These are phyloP conservation scores for Achaetomium macrosporum DNA, from an alignment of 2,329 filamentous ascomycete species.

Conservation along the genomic window DNA sequence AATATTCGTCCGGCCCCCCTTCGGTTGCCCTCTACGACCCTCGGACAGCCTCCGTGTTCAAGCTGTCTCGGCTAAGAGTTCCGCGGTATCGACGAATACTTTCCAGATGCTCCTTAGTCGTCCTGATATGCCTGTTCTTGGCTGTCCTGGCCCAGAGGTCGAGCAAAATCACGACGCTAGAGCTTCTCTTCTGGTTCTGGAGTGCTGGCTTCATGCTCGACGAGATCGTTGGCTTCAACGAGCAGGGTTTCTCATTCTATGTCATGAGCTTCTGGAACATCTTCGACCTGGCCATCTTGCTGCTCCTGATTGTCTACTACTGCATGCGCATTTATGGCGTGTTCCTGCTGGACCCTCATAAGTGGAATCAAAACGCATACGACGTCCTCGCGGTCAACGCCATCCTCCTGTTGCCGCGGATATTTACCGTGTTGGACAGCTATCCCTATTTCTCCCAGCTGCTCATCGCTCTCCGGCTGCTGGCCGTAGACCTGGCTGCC, in stretches of 20 bases:
- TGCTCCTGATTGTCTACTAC: conserved; percentile 84
- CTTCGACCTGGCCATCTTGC: conserved; percentile 83
- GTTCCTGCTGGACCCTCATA: conserved; percentile 67
- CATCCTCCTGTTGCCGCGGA: conserved; percentile 79
- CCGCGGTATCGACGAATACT: conserved; percentile 88
- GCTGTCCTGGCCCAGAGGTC: conserved; percentile 74
- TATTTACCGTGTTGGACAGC: conserved; percentile 90
- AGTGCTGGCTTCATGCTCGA: conserved; percentile 95
- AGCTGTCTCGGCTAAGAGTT: conserved; percentile 82
- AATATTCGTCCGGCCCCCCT: conserved; percentile 46
- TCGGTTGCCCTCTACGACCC: conserved; percentile 88
- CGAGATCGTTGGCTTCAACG: conserved; percentile 91
- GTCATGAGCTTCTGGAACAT: conserved; percentile 98
- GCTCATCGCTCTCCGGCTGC: conserved; percentile 86
- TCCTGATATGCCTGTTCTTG: conserved; percentile 78
- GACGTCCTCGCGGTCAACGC: conserved; percentile 91
- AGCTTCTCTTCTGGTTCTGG: conserved; percentile 96
- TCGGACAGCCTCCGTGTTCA: conserved; percentile 82
- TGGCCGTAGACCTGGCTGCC: conserved; percentile 84
- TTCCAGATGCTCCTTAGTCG: conserved; percentile 78
- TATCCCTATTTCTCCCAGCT: conserved; percentile 95
- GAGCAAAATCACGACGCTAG: conserved; percentile 72
- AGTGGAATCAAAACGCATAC: conserved; percentile 79
- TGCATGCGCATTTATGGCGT: conserved; percentile 84
- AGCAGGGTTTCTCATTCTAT: conserved; percentile 93